Base-by-base conservation (phyloP, 768 basidiomycete species). In the Tephrocybe sp. region DNA sequence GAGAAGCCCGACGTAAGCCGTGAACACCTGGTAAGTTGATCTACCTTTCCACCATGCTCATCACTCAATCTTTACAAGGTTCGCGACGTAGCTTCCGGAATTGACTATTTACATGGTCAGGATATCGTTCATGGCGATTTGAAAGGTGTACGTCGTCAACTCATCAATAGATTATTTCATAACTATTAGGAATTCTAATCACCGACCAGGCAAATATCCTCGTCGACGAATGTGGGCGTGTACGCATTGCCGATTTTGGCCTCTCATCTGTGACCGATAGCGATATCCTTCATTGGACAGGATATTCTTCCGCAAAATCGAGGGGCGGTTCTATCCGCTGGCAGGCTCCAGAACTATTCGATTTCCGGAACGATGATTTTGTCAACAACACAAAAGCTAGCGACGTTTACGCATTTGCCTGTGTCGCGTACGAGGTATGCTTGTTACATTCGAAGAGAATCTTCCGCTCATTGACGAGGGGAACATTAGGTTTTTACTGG, bases 71-170 rank as follows among this genome's bases (percentile, higher is more conserved):
- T n/a, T n/a, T n/a, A n/a, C n/a, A 23, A 70, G 70, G 41, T 65
- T n/a, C 56, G 52, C 4, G 71, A 70, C 40, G 59, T 71, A 7
- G 65, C 65, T 2, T 48, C 50, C n/a, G 71, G 70, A 2, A 49
- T 71, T 4, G 42, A 52, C 1, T 70, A 71, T 53, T 56, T 73
- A 16, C 71, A 71, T 48, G 55, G 53, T 12, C 53, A 60, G 34
- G 56, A 62, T 7, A 64, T 77, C 22, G 62, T 76, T 12, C 77
- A 75, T 42, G 75, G 75, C 1, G 75, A 78, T 42, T 61, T 77
- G 18, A 74, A 73, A 51, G 74, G 70, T n/a, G 75, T 74, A 43
- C 41, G 61, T 59, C 27, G 15, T 12, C n/a, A 25, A 12, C 16
- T 12, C 11, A 22, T 11, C 4, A 22, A 33, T 29, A 5, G 21